A percentile compares a stretch with the other conserved stretches of the same genome.
These are phyloP conservation scores for Solanum commersonii DNA, from an alignment of 257 asterid species.

Conservation along the genomic window DNA sequence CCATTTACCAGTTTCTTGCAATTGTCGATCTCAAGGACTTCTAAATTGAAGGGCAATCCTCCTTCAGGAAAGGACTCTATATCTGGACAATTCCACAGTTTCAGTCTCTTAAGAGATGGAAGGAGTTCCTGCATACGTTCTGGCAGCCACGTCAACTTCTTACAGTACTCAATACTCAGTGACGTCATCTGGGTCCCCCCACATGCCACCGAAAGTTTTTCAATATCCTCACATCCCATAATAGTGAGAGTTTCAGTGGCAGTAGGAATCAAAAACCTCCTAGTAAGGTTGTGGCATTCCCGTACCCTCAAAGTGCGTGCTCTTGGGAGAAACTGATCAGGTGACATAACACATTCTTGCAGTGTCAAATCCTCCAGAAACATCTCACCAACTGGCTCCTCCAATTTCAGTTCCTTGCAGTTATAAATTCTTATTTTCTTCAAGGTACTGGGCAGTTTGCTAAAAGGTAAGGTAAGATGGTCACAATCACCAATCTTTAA, in stretches of 20 bases:
- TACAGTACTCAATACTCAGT: rapidly evolving
- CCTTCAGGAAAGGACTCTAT: not conserved
- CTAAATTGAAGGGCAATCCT: not conserved
- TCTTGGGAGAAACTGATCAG: not conserved
- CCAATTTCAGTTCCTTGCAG: not conserved
- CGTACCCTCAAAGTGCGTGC: rapidly evolving
- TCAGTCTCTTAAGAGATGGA: no score
- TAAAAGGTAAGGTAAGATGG: not conserved
- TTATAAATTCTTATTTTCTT: not conserved
- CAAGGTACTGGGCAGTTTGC: not conserved
- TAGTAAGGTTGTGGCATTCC: not conserved
- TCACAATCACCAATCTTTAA: rapidly evolving
- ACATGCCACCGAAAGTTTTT: not conserved
- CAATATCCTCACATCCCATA: not conserved
- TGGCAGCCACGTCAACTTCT: not conserved
- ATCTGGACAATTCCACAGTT: rapidly evolving
- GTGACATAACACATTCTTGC: rapidly evolving
- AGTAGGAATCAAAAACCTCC: not conserved
- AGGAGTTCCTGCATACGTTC: not conserved
- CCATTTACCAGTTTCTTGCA: not conserved
- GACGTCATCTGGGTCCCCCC: not conserved
- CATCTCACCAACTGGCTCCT: not conserved
- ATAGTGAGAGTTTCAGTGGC: not conserved
- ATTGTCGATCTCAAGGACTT: rapidly evolving
- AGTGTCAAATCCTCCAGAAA: rapidly evolving